Evolutionary conservation across 2,329 filamentous ascomycete species (phyloP).

Genomic region (Nemania abortiva): DNA sequence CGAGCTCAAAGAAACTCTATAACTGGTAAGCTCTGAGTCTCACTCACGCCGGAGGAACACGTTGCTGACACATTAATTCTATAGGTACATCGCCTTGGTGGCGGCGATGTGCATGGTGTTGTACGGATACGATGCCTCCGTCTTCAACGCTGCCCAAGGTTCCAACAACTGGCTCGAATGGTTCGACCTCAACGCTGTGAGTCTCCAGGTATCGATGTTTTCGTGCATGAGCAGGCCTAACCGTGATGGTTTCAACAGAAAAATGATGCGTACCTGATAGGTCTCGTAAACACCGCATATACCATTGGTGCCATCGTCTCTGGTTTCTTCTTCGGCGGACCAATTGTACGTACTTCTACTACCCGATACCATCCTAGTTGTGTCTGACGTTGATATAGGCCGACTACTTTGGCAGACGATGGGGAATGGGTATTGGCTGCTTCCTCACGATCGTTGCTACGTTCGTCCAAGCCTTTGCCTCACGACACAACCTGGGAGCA

Average conservation of each 20-base stretch:
- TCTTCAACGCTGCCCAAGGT: constrained; percentile 78
- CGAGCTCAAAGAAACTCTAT: constrained; percentile 56
- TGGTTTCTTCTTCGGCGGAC: constrained; percentile 77
- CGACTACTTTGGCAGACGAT: constrained; percentile 71
- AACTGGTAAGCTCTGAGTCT: constrained; percentile 56
- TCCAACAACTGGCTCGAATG: constrained; percentile 74
- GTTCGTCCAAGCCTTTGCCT: constrained; percentile 75
- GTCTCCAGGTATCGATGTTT: constrained; percentile 19
- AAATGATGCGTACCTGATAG: constrained; percentile 59
- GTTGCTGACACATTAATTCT: constrained; percentile 1
- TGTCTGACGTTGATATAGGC: constrained; percentile 50
- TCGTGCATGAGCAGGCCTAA: constrained; percentile 4
- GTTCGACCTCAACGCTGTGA: constrained; percentile 64
- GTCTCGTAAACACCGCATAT: constrained; percentile 74
- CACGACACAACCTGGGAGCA: constrained; percentile 69
- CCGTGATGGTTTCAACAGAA: constrained; percentile 45
- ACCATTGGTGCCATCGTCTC: constrained; percentile 77
- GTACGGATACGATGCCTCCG: constrained; percentile 80
- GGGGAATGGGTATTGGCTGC: constrained; percentile 74
- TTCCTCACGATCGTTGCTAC: constrained; percentile 75
- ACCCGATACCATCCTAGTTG: not conserved
- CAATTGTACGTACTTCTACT: constrained; percentile 57
- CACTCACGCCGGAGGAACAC: constrained; percentile 7
- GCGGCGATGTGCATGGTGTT: constrained; percentile 81
- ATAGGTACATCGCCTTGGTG: constrained; percentile 75